Evolutionary conservation across 306 rosid species (phyloP), one percentile per base, ranked within the genome.

Genomic region (Fragaria vesca): DNA sequence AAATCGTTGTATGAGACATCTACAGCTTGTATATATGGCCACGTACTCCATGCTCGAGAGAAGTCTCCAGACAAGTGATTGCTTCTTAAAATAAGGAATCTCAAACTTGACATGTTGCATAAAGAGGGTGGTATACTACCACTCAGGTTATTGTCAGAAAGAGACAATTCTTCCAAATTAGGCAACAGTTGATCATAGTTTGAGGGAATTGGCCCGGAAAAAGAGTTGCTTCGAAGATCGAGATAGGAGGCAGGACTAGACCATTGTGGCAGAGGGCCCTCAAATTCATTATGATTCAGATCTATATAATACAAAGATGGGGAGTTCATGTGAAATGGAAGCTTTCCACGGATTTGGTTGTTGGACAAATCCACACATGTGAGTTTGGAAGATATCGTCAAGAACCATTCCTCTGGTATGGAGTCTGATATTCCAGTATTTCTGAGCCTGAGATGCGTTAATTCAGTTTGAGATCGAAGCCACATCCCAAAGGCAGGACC

Each of bases 371-470:
- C 38, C 51, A 73, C 20, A 1, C 0, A 2, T 12, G 4, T 62
- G 42, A 62, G 40, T n/a, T 26, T 5, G 36, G 1, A 26, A 26
- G 66, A 26, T 10, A 26, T 26, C 46, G 17, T 65, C 46, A 34
- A 6, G 12, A 32, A 65, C 69, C 69, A 65, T 6, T 65, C 69
- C 12, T 65, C 46, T 32, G 45, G 45, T 6, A 65, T 5, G 69
- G 0, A 5, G 3, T 65, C 46, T 17, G 12, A 13, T 1, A 65
- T 63, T 15, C 24, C 43, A 15, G 69, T 65, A 6, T 34, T 34
- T 0, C 2, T 6, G 6, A 65, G 69, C 5, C 0, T 34, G 26
- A 65, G 5, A 32, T 6, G 0, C 0, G 3, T 16, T 32, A 65
- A 16, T 65, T 65, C n/a, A 65, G 13, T 65, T 17, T 65, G 69